These are phyloP conservation scores for Trypanosoma cruzi DNA, from an alignment of 208 protist species.

Conservation along the genomic window DNA sequence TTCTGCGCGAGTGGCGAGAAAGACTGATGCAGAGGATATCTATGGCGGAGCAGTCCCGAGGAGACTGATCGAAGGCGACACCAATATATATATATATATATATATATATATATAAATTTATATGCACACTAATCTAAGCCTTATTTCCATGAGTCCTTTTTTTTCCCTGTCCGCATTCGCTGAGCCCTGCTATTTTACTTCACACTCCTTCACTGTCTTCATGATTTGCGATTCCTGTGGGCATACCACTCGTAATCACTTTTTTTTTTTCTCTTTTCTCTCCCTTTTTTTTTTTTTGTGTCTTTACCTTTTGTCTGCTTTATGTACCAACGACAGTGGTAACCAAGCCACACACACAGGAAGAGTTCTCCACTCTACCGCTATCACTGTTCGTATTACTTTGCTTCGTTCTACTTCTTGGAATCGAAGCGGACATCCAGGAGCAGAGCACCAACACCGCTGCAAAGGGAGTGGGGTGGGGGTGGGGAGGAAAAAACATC, in stretches of 20 bases:
- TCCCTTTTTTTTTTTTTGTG: slow-evolving; percentile 23
- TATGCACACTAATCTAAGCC: too few relatives aligned
- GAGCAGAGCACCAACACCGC: too few relatives aligned
- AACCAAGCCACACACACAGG: not conserved
- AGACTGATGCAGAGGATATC: slow-evolving; percentile 22
- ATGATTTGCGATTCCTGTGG: not conserved
- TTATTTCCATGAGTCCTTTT: not conserved
- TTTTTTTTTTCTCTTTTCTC: slow-evolving; percentile 17
- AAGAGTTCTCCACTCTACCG: not conserved
- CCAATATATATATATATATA: slow-evolving; percentile 3
- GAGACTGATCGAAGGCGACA: not conserved
- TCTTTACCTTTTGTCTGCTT: not conserved
- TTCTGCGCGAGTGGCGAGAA: slow-evolving; percentile 28
- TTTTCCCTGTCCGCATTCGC: not conserved
- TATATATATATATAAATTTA: slow-evolving; percentile 1
- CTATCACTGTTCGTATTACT: not conserved
- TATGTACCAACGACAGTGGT: not conserved
- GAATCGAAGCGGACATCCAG: too few relatives aligned
- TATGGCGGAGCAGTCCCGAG: not conserved
- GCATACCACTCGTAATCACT: not conserved
- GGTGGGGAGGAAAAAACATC: too few relatives aligned
- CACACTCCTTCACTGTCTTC: not conserved
- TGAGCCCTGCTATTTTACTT: not conserved
- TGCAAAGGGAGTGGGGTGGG: too few relatives aligned
- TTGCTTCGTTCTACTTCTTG: not conserved